phyloP scores from a whole-genome alignment of 805 yeast genomes.

The Kodamaea kakaduensis region DNA sequence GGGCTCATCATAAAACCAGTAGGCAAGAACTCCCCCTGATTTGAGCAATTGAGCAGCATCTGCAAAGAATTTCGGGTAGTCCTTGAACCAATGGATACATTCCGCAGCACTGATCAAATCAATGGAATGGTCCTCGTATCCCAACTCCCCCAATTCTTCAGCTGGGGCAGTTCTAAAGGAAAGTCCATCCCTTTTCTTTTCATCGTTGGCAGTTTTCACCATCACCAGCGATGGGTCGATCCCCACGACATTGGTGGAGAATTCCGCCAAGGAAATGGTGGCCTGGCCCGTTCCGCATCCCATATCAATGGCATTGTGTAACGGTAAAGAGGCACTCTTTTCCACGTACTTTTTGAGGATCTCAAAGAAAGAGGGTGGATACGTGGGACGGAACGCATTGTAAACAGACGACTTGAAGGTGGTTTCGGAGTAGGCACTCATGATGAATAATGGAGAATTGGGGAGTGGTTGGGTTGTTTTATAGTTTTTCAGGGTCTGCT shows the following conservation, averaged over 20 bases:
- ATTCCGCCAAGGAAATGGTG: constrained; percentile 38
- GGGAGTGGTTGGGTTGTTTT: neutral
- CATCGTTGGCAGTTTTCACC: constrained; percentile 40
- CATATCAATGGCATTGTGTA: constrained; percentile 30
- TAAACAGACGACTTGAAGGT: constrained; percentile 13
- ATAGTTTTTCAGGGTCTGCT: too few relatives aligned
- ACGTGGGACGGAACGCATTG: constrained; percentile 39
- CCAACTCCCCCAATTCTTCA: constrained; percentile 5
- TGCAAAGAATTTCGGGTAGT: constrained; percentile 27
- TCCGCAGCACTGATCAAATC: constrained; percentile 42
- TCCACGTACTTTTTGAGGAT: constrained; percentile 16
- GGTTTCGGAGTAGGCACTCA: constrained; percentile 7
- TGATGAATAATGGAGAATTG: neutral
- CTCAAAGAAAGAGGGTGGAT: constrained; percentile 35
- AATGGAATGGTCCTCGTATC: constrained; percentile 15
- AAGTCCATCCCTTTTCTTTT: constrained; percentile 23
- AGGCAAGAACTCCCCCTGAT: constrained; percentile 40
- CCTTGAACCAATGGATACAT: constrained; percentile 40
- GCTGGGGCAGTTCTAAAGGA: constrained; percentile 26
- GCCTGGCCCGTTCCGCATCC: constrained; percentile 59
- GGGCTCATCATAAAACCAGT: constrained; percentile 42
- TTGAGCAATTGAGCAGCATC: constrained; percentile 35
- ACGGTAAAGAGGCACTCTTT: constrained; percentile 19
- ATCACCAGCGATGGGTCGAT: constrained; percentile 46
- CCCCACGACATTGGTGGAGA: constrained; percentile 38